Base-by-base conservation (phyloP, 2,329 filamentous ascomycete species). In the Ambrosiella xylebori region DNA sequence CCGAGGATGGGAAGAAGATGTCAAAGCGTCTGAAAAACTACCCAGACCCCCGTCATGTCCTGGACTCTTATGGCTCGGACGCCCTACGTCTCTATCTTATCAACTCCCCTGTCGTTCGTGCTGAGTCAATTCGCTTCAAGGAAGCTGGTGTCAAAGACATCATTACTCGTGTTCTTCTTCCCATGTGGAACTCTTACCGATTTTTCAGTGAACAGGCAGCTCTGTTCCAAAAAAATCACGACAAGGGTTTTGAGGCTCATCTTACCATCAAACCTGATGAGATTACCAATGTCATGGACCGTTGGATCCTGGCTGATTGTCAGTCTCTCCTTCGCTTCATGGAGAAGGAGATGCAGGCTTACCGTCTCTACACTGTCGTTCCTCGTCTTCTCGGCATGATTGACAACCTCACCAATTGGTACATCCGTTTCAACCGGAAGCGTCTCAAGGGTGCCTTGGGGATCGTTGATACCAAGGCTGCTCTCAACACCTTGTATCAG, bases 321-420 rank as follows among this genome's bases (percentile, higher is more conserved):
- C 91, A 97, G 70, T 94, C 87, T 65, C 75, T 97, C 64, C 76
- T 97, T 59, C 83, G 89, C 65, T 96, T 93, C 67, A 88, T 96
- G 57, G 91, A 97, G 67, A 76, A 86, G 65, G 91, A 97, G 71
- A 97, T 97, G 91, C 77, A 77, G 56, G 82, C 74, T 6, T 86
- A 86, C 68, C 81, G 84, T 38, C 71, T 87, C 45, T 94, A 93
- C 70, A 94, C 88, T 1, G 88, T 94, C 44, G 87, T 94, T 54
- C 88, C 88, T 6, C 77, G 84, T 60, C 72, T 94, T 61, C 76
- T 90, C 17, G 76, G 76, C 59, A 75, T 90, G 66, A 90, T 94
- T 63, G 88, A 94, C 65, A 86, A 90, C 70, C 85, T 85, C 15
- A 93, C 88, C 7, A 94, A 95, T 70, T 94, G 87, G 88, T 94